These are phyloP conservation scores for Sporothrix pseudoabietina DNA, from an alignment of 2,329 filamentous ascomycete species.

Conservation along the genomic window DNA sequence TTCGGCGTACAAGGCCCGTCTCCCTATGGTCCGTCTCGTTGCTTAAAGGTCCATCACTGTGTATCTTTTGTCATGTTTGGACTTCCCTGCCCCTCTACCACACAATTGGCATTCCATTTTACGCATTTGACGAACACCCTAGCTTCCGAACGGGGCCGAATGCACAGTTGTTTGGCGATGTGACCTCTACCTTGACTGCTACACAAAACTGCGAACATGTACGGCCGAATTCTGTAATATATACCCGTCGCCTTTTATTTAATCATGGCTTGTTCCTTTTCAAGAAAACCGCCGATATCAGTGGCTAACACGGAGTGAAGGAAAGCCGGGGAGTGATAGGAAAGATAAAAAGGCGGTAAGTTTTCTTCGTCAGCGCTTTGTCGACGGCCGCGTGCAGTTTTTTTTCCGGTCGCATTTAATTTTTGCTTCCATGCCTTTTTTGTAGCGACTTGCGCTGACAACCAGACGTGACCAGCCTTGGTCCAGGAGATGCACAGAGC, in stretches of 20 bases:
- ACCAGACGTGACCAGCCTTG: conserved; percentile 9
- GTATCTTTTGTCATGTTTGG: neutral
- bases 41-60: neutral
- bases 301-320: neutral
- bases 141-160: conserved; percentile 20
- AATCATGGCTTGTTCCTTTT: neutral
- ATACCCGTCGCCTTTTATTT: neutral
- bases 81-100: neutral
- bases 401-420: neutral
- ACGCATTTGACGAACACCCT: neutral
- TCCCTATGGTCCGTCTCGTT: neutral
- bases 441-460: neutral
- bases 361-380: conserved; percentile 19
- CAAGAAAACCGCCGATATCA: neutral
- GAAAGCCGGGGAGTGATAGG: neutral
- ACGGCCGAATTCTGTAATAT: neutral
- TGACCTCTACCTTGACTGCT: neutral
- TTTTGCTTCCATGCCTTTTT: neutral
- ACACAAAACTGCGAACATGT: conserved; percentile 3
- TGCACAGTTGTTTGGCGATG: conserved; percentile 5
- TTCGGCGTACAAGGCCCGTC: neutral
- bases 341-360: conserved; percentile 25
- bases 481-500: neutral
- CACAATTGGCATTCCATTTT: neutral
- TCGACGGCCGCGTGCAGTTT: neutral